These are phyloP conservation scores for Croton laevigatus DNA, from an alignment of 441 rosid species.

Conservation along the genomic window DNA sequence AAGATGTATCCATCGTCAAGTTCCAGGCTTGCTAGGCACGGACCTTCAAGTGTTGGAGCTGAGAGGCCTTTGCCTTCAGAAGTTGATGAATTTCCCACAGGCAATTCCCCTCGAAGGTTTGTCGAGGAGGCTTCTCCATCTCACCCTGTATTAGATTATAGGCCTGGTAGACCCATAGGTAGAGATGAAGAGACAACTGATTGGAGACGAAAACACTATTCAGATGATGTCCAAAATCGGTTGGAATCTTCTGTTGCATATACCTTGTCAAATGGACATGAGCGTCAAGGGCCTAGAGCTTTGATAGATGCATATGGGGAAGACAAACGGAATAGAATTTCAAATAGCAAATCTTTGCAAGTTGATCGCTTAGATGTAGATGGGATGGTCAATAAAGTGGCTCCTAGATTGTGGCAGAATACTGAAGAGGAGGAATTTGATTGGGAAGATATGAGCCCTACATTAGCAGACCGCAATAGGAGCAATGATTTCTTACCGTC, in stretches of 20 bases:
- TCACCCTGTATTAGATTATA: constrained; percentile 50
- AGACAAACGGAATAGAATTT: constrained; percentile 54
- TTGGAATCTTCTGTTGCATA: constrained; percentile 37
- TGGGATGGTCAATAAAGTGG: constrained; percentile 49
- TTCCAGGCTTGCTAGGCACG: constrained; percentile 39
- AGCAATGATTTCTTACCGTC: constrained; percentile 45
- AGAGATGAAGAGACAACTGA: constrained; percentile 57
- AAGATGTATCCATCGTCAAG: constrained; percentile 37
- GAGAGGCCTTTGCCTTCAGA: constrained; percentile 42
- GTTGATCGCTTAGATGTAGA: constrained; percentile 48
- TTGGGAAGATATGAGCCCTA: constrained; percentile 98
- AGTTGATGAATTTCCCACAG: constrained; percentile 45
- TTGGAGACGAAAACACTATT: constrained; percentile 50
- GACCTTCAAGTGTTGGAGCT: constrained; percentile 40
- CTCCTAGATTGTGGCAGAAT: constrained; percentile 82
- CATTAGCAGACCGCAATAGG: constrained; percentile 58
- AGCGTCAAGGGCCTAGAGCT: constrained; percentile 74
- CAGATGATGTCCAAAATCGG: constrained; percentile 37
- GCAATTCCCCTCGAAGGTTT: constrained; percentile 60
- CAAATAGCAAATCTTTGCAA: constrained; percentile 41
- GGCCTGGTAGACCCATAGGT: constrained; percentile 40
- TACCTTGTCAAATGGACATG: constrained; percentile 49
- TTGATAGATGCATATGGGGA: constrained; percentile 91
- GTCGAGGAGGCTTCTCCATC: constrained; percentile 61
- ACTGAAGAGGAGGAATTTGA: constrained; percentile 98